Percentiles rank a stretch among this genome's conserved stretches.
These are phyloP conservation scores for Phylloboletellus chloephorus DNA, from an alignment of 1,284 basidiomycete species.

Conservation along the genomic window DNA sequence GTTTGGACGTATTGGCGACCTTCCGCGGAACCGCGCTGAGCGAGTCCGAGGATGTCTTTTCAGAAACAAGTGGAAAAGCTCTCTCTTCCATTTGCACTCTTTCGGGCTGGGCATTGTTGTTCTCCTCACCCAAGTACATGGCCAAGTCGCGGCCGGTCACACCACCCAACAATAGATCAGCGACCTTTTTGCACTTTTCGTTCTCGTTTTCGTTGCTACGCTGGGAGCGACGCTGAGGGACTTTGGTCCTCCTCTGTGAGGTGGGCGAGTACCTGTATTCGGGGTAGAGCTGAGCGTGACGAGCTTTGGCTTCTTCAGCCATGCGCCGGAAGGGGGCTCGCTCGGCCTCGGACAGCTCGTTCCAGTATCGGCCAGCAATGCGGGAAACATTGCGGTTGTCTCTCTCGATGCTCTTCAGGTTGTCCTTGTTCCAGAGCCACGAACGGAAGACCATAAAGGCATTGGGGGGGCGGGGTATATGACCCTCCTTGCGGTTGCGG, in stretches of 20 bases:
- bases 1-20: slow-evolving; percentile 8
- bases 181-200: slow-evolving; percentile 40
- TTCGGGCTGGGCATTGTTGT: neutral
- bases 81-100: neutral
- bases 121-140: slow-evolving; percentile 13
- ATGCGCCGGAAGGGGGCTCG: slow-evolving; percentile 38
- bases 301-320: slow-evolving; percentile 45
- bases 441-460: slow-evolving; percentile 82
- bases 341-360: slow-evolving; percentile 32
- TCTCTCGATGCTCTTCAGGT: slow-evolving; percentile 37
- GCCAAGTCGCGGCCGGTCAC: slow-evolving; percentile 35
- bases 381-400: slow-evolving; percentile 51
- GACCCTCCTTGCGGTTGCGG: slow-evolving; percentile 38
- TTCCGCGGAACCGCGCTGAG: slow-evolving; percentile 1
- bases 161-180: slow-evolving; percentile 40
- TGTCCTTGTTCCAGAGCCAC: slow-evolving; percentile 52
- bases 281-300: slow-evolving; percentile 47
- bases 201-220: slow-evolving; percentile 30
- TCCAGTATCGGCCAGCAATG: slow-evolving; percentile 44
- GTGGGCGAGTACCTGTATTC: slow-evolving; percentile 52
- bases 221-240: slow-evolving; percentile 24
- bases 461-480: slow-evolving; percentile 75
- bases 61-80: neutral
- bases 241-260: slow-evolving; percentile 27
- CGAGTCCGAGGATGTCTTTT: neutral